A percentile compares a stretch with the other conserved stretches of the same genome.
phyloP scores from a whole-genome alignment of 1,139 yeast species.

The Candida anutae region DNA sequence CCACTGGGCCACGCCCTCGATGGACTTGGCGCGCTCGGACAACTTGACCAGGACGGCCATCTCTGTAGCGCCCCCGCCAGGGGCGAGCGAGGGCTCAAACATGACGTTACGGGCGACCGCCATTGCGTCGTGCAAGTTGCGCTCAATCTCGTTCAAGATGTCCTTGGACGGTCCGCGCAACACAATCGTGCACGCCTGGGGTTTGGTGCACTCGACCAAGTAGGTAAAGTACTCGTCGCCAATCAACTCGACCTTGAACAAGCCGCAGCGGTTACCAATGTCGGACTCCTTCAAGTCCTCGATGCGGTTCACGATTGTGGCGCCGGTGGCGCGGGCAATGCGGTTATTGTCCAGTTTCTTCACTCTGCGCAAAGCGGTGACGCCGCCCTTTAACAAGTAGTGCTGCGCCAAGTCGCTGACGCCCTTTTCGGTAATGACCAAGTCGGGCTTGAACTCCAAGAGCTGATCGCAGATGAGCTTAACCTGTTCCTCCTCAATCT shows the following conservation, averaged over 20 bases:
- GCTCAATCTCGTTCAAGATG: constrained; percentile 89
- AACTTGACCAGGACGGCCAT: constrained; percentile 93
- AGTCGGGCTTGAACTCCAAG: constrained; percentile 79
- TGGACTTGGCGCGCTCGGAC: constrained; percentile 82
- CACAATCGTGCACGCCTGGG: constrained; percentile 89
- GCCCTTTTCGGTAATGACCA: constrained; percentile 97
- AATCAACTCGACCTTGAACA: constrained; percentile 86
- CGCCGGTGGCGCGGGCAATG: constrained; percentile 96
- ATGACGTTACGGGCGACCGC: constrained; percentile 94
- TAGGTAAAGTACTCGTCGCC: constrained; percentile 97
- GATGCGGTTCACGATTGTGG: constrained; percentile 90
- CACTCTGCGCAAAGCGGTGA: constrained; percentile 88
- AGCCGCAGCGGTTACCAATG: constrained; percentile 82
- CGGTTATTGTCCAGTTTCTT: constrained; percentile 95
- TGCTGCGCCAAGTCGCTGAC: constrained; percentile 98
- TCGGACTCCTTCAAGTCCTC: constrained; percentile 91
- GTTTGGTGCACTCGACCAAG: constrained; percentile 71
- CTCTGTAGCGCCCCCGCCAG: constrained; percentile 99
- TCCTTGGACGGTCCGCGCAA: constrained; percentile 97
- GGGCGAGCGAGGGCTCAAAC: constrained; percentile 90
- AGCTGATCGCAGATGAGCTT: constrained; percentile 79
- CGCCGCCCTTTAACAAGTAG: constrained; percentile 86
- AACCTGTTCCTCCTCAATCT: constrained; percentile 98
- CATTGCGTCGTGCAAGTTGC: constrained; percentile 98
- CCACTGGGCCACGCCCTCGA: constrained; percentile 97